Evolutionary conservation across 108 stramenopile species (phyloP), one percentile per base, ranked within the genome.

Genomic region (Nannochloropsis granulata): DNA sequence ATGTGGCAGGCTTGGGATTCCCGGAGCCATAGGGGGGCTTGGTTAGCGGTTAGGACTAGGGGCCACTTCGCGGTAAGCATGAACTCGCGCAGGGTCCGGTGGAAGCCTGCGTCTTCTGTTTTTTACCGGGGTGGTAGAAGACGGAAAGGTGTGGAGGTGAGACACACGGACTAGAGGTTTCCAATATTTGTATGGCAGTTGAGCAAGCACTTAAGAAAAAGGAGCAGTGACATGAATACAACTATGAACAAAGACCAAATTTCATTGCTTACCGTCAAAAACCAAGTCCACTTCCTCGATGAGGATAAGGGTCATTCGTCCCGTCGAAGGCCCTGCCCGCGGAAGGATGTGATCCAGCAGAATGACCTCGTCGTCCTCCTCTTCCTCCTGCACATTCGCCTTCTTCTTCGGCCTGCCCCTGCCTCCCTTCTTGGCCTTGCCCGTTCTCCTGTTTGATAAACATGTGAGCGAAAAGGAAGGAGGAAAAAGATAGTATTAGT

Each of bases 281-380:
- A 87, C 83, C 46, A 87, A 79, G 13, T 86, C 86, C 44, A 83
- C 78, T 79, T 86, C 86, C 25, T 86, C 82, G 42, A 43, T 44
- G 42, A 44, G 82, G 43, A 23, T 23, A 11, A 43, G 43, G 43
- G 26, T 71, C 56, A 71, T 71, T 2, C 56, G 82, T 25, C 13
- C 21, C 34, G 82, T 16, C 42, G 43, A 23, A 34, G 34, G 34
- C 14, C 43, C 23, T n/a, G 43, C 14, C 23, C 23, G 82, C 34
- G 82, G 42, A 16, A 82, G 25, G 11, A 43, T 14, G 26, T 23
- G 44, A 0, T 25, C 82, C 21, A 82, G 19, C 44, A 78, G 23
- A 11, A 79, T 21, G 13, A 78, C 34, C 16, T 24, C 45, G 24
- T 56, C 80, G 7, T 42, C 25, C 21, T 81, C 34, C 25, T 25